A percentile compares a stretch with the other conserved stretches of the same genome.
These are phyloP conservation scores for Stachybotrys chartarum DNA, from an alignment of 2,329 filamentous ascomycete species.

Conservation along the genomic window DNA sequence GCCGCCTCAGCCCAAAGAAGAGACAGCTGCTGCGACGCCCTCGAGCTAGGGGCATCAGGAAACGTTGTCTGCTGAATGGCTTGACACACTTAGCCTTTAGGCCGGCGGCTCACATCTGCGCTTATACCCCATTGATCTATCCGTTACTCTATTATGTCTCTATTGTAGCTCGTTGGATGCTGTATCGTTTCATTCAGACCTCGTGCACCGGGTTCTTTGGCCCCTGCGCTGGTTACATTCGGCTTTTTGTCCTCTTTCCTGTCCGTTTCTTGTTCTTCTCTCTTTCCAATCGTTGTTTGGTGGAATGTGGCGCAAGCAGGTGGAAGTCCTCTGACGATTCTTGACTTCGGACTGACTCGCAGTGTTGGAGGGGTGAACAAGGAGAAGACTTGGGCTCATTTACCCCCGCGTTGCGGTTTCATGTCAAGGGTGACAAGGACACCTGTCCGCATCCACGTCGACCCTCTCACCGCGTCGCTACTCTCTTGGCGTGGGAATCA, in stretches of 20 bases:
- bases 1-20: conserved; percentile 31
- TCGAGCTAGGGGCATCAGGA: conserved; percentile 17
- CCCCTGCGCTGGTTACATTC: no score
- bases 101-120: conserved; percentile 5
- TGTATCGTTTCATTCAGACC: neutral
- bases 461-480: no score
- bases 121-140: conserved; percentile 15
- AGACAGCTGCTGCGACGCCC: conserved; percentile 15
- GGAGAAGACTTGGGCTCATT: no score
- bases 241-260: neutral
- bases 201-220: neutral
- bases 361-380: no score
- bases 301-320: no score
- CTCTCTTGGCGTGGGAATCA: no score
- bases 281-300: no score
- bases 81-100: neutral
- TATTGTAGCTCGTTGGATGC: neutral
- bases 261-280: neutral
- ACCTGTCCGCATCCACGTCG: no score
- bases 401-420: no score
- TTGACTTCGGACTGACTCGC: no score
- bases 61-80: neutral
- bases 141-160: neutral
- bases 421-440: no score
- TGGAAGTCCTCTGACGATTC: no score